phyloP scores from a whole-genome alignment of 495 filamentous ascomycete species.

The Venustampulla echinocandica region DNA sequence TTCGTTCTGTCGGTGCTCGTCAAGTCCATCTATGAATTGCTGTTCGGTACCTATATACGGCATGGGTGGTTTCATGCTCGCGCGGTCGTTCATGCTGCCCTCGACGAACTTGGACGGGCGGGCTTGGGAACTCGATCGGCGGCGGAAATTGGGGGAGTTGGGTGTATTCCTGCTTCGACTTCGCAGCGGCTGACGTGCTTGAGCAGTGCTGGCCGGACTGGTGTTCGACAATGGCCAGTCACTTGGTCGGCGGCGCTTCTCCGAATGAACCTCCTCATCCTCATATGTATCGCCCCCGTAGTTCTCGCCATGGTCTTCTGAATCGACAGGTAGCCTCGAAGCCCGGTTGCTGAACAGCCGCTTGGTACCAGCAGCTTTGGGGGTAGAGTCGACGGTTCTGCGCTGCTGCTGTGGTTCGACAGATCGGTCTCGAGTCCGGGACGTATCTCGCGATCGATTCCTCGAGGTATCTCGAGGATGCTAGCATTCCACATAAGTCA shows the following conservation, averaged over 20 bases:
- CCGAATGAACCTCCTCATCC: constrained; percentile 4
- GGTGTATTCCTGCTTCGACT: constrained; percentile 16
- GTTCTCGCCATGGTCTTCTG: constrained; percentile 6
- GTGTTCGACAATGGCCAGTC: constrained; percentile 39
- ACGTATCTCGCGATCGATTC: not conserved
- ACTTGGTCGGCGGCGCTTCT: constrained; percentile 39
- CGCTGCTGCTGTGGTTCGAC: too few species aligned
- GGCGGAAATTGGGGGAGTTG: constrained; percentile 21
- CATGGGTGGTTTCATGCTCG: constrained; percentile 57
- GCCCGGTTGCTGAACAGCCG: constrained; percentile 21
- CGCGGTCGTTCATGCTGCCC: constrained; percentile 68
- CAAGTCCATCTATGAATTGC: constrained; percentile 6
- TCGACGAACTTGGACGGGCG: constrained; percentile 60
- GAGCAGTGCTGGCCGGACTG: not conserved
- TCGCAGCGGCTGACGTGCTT: constrained; percentile 2
- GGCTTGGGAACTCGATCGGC: constrained; percentile 15
- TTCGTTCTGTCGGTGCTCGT: constrained; percentile 1
- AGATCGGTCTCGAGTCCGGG: too few species aligned
- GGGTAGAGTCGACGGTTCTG: too few species aligned
- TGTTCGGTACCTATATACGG: constrained; percentile 49
- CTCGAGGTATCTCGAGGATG: constrained; percentile 6
- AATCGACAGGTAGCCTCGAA: not conserved
- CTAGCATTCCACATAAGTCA: constrained; percentile 2
- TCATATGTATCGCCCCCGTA: not conserved
- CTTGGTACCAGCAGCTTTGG: constrained; percentile 13